phyloP scores from a whole-genome alignment of 2,329 filamentous ascomycete species.

The Raffaelea albimanens region DNA sequence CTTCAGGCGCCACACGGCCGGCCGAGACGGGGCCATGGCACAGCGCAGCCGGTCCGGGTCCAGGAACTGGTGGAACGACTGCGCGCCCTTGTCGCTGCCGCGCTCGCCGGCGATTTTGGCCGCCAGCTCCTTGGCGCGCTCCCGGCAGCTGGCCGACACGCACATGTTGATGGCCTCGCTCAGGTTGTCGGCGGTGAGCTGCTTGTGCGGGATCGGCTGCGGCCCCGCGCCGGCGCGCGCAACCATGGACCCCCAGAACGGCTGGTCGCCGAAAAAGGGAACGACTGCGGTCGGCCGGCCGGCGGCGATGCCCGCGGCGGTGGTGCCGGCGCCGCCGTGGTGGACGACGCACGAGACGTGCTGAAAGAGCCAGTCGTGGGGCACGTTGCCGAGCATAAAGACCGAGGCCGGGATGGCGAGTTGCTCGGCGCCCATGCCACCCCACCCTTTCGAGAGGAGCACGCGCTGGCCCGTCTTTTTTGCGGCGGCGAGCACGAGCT shows the following conservation, averaged over 20 bases:
- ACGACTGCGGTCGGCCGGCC: slow-evolving; percentile 76
- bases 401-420: slow-evolving; percentile 57
- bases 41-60: slow-evolving; percentile 59
- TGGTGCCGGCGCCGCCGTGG: slow-evolving; percentile 81
- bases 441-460: slow-evolving; percentile 82
- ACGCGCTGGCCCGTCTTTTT: slow-evolving; percentile 40
- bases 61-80: slow-evolving; percentile 62
- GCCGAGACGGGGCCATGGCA: slow-evolving; percentile 54
- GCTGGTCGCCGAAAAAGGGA: slow-evolving; percentile 80
- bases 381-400: slow-evolving; percentile 76
- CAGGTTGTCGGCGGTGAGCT: slow-evolving; percentile 56
- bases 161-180: slow-evolving; percentile 54
- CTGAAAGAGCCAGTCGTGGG: slow-evolving; percentile 84
- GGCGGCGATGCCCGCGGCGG: slow-evolving; percentile 72
- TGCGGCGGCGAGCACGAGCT: slow-evolving; percentile 63
- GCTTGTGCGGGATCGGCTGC: slow-evolving; percentile 57
- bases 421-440: slow-evolving; percentile 64
- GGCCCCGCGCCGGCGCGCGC: slow-evolving; percentile 64
- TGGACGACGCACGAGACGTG: slow-evolving; percentile 75
- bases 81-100: slow-evolving; percentile 47
- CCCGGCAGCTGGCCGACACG: slow-evolving; percentile 19
- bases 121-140: slow-evolving; percentile 1
- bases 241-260: slow-evolving; percentile 75
- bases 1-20: slow-evolving; percentile 68
- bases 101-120: slow-evolving; percentile 52